Evolutionary conservation across 2,329 filamentous ascomycete genomes (phyloP), one percentile per base, ranked within the genome.

Genomic region (Madurella mycetomatis): DNA sequence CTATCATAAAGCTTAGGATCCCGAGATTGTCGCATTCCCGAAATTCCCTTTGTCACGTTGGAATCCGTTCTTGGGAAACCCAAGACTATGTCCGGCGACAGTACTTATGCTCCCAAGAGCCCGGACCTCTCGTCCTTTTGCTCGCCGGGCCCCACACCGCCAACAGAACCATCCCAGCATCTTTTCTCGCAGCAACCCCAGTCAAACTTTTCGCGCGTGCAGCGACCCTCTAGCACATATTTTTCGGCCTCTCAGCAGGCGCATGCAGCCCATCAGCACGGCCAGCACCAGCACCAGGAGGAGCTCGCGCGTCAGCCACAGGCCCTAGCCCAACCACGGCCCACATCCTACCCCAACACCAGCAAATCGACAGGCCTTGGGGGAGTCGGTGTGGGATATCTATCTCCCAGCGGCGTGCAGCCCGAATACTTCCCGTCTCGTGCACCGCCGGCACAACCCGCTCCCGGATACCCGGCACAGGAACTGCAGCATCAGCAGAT

Each of bases 91-190:
- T 74, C 72, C 62, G 72, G 74, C 66, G 76, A 78, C 64, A 72
- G 70, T 60, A 72, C 69, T 57, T 83, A 82, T 71, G 79, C 76
- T 61, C 80, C 80, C 61, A 80, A 76, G 68, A 82, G 79, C 63
- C 80, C 80, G 65, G 79, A 83, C 72, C 75, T 83, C 61, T 82
- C 79, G 56, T 80, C 76, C 55, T 76, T 82, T 68, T 79, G 75
- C 63, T 71, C 76, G 57, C 66, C 70, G 40, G 64, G 62, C 58
- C 61, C 67, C 56, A 65, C 65, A 57, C 64, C 56, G 50, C 60
- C 61, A 45, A 64, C 51, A 44, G 58, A 54, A 50, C 54, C 62
- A 62, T 69, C 67, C 61, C 66, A 67, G 60, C 64, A 67, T 56
- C 64, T 66, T 59, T 64, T 64, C 62, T 68, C 67, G 57, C 69